A percentile compares a stretch with the other conserved stretches of the same genome.
Conservation (phyloP, 2,329 filamentous ascomycete genomes). For the Iodosphaeria phyllophila region DNA sequence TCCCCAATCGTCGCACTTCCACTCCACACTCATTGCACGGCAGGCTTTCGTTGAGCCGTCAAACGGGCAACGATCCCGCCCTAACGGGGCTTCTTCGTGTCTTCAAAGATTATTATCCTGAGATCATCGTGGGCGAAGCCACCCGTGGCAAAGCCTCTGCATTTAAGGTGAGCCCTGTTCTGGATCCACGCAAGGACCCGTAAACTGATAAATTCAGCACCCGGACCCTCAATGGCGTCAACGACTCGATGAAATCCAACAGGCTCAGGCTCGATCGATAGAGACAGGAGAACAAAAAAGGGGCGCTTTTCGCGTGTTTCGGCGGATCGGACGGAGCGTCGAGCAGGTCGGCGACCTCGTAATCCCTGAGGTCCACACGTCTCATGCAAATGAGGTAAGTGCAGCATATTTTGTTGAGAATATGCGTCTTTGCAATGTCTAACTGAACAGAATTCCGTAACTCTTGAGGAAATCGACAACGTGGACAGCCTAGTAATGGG, state of each 20-base stretch:
- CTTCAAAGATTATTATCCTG: slow-evolving; percentile 84
- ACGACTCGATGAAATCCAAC: slow-evolving; percentile 49
- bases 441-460: slow-evolving; percentile 34
- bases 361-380: slow-evolving; percentile 55
- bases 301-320: slow-evolving; percentile 45
- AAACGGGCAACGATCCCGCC: slow-evolving; percentile 53
- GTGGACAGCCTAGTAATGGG: slow-evolving; percentile 50
- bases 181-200: slow-evolving; percentile 3
- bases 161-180: slow-evolving; percentile 29
- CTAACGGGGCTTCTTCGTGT: slow-evolving; percentile 58
- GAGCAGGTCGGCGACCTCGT: slow-evolving; percentile 28
- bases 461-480: slow-evolving; percentile 61
- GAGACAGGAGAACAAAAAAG: slow-evolving; percentile 6
- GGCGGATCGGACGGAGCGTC: slow-evolving; percentile 25
- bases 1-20: not conserved
- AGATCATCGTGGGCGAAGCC: slow-evolving; percentile 61
- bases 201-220: slow-evolving; percentile 30
- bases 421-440: slow-evolving; percentile 7
- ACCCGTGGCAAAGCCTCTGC: slow-evolving; percentile 39
- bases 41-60: slow-evolving; percentile 37
- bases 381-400: slow-evolving; percentile 46
- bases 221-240: slow-evolving; percentile 61
- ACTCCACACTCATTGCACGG: slow-evolving; percentile 3
- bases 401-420: no score
- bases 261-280: slow-evolving; percentile 24